These are phyloP conservation scores for Xylaria palmicola DNA, from an alignment of 495 filamentous ascomycete genomes.

Conservation along the genomic window DNA sequence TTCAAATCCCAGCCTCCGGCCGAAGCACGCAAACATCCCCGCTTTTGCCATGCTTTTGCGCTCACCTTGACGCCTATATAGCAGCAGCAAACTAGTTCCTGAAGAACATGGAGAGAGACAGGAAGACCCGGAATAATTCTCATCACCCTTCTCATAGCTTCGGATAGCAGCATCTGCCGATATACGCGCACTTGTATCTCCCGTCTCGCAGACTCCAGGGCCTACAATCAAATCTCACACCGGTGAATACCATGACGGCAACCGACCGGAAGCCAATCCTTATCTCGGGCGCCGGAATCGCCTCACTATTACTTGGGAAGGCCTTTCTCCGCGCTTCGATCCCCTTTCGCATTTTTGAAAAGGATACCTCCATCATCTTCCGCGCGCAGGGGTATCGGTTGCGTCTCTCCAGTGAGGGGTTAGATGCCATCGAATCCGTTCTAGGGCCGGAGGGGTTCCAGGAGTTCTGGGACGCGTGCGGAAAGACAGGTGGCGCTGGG, in stretches of 20 bases:
- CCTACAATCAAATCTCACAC: neutral
- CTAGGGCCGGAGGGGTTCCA: constrained; percentile 45
- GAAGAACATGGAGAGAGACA: neutral
- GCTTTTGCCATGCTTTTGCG: neutral
- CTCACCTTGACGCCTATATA: neutral
- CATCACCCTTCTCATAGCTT: neutral
- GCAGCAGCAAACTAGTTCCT: neutral
- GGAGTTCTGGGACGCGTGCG: constrained; percentile 54
- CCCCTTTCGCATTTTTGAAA: constrained; percentile 54
- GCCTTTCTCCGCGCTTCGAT: constrained; percentile 44
- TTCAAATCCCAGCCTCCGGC: neutral
- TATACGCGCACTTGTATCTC: neutral
- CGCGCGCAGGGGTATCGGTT: constrained; percentile 57
- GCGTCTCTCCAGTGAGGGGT: constrained; percentile 49
- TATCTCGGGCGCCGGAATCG: constrained; percentile 53
- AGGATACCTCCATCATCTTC: constrained; percentile 47
- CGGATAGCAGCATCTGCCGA: neutral
- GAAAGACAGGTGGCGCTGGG: constrained; percentile 49
- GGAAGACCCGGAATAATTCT: neutral
- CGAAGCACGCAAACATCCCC: constrained; percentile 1
- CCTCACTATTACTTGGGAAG: constrained; percentile 51
- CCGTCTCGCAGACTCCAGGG: neutral
- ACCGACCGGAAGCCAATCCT: constrained; percentile 45
- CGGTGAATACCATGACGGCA: neutral
- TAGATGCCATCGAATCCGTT: constrained; percentile 52